Conservation (phyloP, 2,329 filamentous ascomycete genomes). For the Colletotrichum sp. region DNA sequence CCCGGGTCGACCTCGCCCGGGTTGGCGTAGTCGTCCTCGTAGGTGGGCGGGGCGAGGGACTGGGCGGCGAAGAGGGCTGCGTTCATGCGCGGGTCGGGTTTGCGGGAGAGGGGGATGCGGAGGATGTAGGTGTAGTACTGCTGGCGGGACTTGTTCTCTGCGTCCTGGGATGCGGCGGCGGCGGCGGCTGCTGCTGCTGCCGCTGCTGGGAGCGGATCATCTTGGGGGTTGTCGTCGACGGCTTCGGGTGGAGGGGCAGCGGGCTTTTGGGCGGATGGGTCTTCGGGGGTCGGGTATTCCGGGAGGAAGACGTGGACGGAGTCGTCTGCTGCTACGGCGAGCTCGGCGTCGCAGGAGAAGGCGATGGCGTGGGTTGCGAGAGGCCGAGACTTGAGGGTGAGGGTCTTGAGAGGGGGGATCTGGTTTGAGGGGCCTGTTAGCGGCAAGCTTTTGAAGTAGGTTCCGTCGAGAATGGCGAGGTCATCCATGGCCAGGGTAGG, state of each 20-base stretch:
- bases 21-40: conserved; percentile 12
- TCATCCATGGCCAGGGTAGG: not conserved
- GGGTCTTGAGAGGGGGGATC: conserved; percentile 51
- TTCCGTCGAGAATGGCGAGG: not conserved
- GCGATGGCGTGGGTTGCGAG: conserved; percentile 46
- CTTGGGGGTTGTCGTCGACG: conserved; percentile 26
- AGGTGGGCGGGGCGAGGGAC: conserved; percentile 35
- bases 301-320: conserved; percentile 56
- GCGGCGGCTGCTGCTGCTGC: conserved; percentile 26
- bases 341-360: conserved; percentile 63
- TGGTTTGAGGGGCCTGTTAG: conserved; percentile 21
- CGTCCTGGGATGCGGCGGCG: not conserved
- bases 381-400: conserved; percentile 47
- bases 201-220: conserved; percentile 21
- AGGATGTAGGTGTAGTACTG: conserved; percentile 37
- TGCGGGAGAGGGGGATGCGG: conserved; percentile 35
- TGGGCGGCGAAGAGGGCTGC: conserved; percentile 45
- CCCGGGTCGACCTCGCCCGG: conserved; percentile 25
- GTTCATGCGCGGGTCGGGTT: conserved; percentile 49
- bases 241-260: conserved; percentile 8
- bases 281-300: conserved; percentile 37
- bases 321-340: conserved; percentile 62
- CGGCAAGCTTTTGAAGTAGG: not conserved
- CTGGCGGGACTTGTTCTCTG: conserved; percentile 19
- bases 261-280: not conserved